Base-by-base conservation (phyloP, 2,329 filamentous ascomycete species). In the Aureobasidium sp. region DNA sequence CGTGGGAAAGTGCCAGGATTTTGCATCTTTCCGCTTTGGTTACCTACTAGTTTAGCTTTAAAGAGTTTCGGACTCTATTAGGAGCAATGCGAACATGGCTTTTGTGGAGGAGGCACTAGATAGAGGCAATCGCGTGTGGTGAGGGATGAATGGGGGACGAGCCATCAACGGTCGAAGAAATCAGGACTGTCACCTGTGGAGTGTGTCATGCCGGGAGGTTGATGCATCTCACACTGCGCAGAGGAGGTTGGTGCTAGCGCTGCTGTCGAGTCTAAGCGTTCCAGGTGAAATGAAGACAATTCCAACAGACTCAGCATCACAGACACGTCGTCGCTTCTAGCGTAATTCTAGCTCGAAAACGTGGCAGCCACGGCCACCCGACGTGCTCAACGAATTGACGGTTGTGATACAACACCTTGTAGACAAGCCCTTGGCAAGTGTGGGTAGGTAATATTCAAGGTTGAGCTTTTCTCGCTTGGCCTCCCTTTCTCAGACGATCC, bases 341-440 rank as follows among this genome's bases (percentile, higher is more conserved):
- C 57, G 45, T 51, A 22, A 7, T 60, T 60, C 57, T 60, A 60
- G 57, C 57, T 60, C 29, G 22, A 34, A 34, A 60, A 60, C 57
- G 57, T 60, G 57, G 57, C 57, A 60, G 57, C 57, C 57, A 60
- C 57, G 17, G 12, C 22, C 7, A 37, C 31, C 17, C 14, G 31
- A 47, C 6, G 5, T 37, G 27, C 55, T 58, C 55, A 58, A 58
- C 55, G 45, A 48, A 25, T 25, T 25, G 22, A 25, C 22, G 22
- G 20, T 47, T 48, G 42, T 15, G 17, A 27, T 36, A 27, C 9
- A 37, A 22, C 20, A 20, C 34, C 29, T 25, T 34, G 29, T 44
- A 44, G 37, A 55, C 5, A 57, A 44, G 27, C 27, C 41, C 39
- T 45, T 57, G 39, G 53, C 27, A 17, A 6, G 15, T 55, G 53